Percentiles rank a stretch among this genome's conserved stretches.
These are phyloP conservation scores for Skeletonema potamos DNA, from an alignment of 108 stramenopile species.

Conservation along the genomic window DNA sequence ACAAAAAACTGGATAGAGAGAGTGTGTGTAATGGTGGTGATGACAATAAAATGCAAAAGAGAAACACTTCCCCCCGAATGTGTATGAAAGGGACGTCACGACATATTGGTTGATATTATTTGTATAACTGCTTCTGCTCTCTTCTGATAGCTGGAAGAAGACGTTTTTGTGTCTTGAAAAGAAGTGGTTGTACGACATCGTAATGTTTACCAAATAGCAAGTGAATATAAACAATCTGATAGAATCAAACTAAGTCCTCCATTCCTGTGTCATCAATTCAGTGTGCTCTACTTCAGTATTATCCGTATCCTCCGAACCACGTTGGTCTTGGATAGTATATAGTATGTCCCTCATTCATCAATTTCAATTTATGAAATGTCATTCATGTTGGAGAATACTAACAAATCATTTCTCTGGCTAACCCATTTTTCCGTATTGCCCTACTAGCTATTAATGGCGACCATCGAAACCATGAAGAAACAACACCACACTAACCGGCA, in stretches of 20 bases:
- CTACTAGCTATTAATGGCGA: not conserved
- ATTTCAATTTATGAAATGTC: not conserved
- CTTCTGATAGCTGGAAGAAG: not conserved
- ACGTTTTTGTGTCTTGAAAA: not conserved
- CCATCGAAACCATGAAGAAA: not conserved
- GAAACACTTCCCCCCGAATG: not conserved
- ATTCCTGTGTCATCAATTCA: not conserved
- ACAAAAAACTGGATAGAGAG: not conserved
- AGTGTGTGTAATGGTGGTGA: not conserved
- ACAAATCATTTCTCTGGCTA: too few relatives aligned
- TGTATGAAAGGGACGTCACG: not conserved
- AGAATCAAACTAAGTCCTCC: not conserved
- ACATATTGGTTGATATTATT: not conserved
- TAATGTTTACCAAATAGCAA: not conserved
- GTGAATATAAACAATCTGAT: not conserved
- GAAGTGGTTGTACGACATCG: not conserved
- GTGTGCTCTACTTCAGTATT: too few relatives aligned
- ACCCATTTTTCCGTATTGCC: too few relatives aligned
- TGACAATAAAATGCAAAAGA: not conserved
- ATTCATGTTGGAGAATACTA: not conserved
- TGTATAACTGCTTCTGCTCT: not conserved
- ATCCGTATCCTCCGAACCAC: too few relatives aligned
- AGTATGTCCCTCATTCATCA: not conserved
- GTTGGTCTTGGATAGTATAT: too few relatives aligned
- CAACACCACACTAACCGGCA: slow-evolving; percentile 10